These are phyloP conservation scores for Botrytis medusae DNA, from an alignment of 2,329 filamentous ascomycete genomes.

Conservation along the genomic window DNA sequence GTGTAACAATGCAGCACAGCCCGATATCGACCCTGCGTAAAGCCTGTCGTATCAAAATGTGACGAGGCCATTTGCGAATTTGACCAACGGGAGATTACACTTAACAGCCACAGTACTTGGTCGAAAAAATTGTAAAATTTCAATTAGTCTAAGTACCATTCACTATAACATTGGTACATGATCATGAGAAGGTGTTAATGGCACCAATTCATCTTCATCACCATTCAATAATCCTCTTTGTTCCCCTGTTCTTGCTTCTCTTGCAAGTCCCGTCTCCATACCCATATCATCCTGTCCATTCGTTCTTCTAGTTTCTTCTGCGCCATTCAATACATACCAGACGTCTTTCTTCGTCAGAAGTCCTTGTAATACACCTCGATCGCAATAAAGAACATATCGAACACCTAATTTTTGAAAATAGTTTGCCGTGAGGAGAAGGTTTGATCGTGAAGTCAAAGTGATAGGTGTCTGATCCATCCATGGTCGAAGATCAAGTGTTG, in stretches of 20 bases:
- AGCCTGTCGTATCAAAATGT: not conserved
- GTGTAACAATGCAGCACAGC: conserved; percentile 12
- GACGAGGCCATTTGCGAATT: not conserved
- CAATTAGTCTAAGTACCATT: conserved; percentile 4
- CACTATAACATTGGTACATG: conserved; percentile 34
- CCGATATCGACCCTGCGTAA: not conserved
- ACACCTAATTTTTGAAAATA: conserved; percentile 96
- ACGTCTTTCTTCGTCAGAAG: conserved; percentile 96
- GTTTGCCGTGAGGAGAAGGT: conserved; percentile 78
- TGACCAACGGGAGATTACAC: not conserved
- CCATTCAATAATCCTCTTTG: conserved; percentile 46
- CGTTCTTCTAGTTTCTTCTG: conserved; percentile 57
- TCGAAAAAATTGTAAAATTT: not conserved
- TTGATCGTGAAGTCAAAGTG: conserved; percentile 74
- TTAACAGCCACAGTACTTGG: not conserved
- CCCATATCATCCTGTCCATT: conserved; percentile 40
- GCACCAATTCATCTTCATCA: conserved; percentile 37
- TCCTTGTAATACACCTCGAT: conserved; percentile 78
- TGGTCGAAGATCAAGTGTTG: conserved; percentile 81
- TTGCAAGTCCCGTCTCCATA: conserved; percentile 41
- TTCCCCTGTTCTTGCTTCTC: conserved; percentile 45
- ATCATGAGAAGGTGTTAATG: conserved; percentile 28
- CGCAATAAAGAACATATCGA: conserved; percentile 83
- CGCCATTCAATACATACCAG: conserved; percentile 86
- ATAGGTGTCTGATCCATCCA: conserved; percentile 99